Conservation (phyloP, 164 flowering plant species). For the Hamamelis virginiana region DNA sequence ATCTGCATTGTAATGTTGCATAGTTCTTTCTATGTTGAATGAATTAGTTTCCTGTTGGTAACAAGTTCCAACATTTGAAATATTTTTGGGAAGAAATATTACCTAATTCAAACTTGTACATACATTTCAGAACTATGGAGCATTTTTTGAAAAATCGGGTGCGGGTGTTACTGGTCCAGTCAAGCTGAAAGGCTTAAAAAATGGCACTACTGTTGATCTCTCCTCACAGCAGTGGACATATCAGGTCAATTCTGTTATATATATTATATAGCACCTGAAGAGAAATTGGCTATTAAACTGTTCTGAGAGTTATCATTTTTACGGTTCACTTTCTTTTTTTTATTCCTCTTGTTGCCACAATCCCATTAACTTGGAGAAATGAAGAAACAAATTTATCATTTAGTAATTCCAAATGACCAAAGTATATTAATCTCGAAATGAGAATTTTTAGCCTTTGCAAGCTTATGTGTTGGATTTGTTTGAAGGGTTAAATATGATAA, state of each 20-base stretch:
- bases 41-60: neutral
- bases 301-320: neutral
- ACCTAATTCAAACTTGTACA: neutral
- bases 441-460: neutral
- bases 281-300: neutral
- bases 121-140: conserved; percentile 83
- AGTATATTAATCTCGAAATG: neutral
- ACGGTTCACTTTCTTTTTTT: neutral
- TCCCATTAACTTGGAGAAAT: neutral
- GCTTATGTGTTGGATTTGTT: neutral
- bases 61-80: neutral
- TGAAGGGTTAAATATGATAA: neutral
- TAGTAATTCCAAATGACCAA: neutral
- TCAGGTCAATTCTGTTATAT: conserved; percentile 49
- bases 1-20: neutral
- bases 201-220: conserved; percentile 58
- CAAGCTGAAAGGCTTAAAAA: conserved; percentile 47
- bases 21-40: neutral
- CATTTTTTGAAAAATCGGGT: conserved; percentile 68
- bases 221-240: conserved; percentile 85
- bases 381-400: neutral
- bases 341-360: too few relatives aligned
- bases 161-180: conserved; percentile 97
- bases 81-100: neutral
- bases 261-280: neutral